Base-by-base conservation (phyloP, 2,329 filamentous ascomycete genomes). In the Emmonsia crescens region DNA sequence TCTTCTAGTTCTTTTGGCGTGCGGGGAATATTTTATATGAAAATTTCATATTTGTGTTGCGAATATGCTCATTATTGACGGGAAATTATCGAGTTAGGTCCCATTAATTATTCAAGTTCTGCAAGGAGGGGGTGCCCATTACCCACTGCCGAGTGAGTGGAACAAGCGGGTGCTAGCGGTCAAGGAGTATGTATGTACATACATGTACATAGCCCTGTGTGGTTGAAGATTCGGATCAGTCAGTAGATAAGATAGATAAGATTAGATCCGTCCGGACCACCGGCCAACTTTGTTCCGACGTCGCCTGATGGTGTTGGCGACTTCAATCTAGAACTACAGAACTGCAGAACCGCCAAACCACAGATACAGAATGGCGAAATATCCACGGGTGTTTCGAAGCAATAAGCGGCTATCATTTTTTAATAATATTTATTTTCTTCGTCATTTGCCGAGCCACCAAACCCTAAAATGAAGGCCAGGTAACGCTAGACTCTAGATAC, bases 221-320 rank as follows among this genome's bases (percentile, higher is more conserved):
- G n/a, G 59, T 57, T 49, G 66, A 48, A 31, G 44, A 24, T 51
- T 27, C 21, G 29, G 42, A 59, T 52, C 29, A 51, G 33, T 21
- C 19, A 33, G 48, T 1, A 52, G 48, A 52, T 55, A 54, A 52
- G 54, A 63, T n/a, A n/a, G 63, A 63, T 63, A 60, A 65, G 62
- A 65, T 65, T 65, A 65, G 64, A 65, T 65, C 64, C 64, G 62
- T 29, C 10, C 21, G 21, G 55, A 24, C 49, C 51, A 9, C 10
- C 29, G 19, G 3, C 27, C 12, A 54, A 21, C 48, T 27, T n/a
- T n/a, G n/a, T n/a, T n/a, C n/a, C n/a, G n/a, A n/a, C n/a, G n/a
- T 5, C 21, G 27, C 12, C 49, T 12, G 14, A 52, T 29, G 49
- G 16, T 16, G 4, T 19, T 16, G 42, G 16, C 16, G 21, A 21